Conservation (phyloP, 352 stramenopile genomes). For the Globisporangium yorkense region DNA sequence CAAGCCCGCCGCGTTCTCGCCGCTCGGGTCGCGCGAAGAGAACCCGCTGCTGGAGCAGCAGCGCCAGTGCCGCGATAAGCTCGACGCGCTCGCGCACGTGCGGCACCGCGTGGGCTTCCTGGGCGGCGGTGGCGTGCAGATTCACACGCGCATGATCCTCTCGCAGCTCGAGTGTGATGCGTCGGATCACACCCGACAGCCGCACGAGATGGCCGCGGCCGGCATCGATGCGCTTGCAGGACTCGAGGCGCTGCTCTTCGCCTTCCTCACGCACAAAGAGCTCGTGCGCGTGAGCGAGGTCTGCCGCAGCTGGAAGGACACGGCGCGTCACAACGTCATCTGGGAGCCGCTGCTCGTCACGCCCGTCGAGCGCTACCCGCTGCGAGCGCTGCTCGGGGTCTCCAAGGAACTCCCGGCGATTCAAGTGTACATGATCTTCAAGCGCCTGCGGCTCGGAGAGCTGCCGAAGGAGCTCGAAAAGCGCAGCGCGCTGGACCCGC, state of each 20-base stretch:
- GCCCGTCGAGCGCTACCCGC: constrained; percentile 50
- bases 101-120: constrained; percentile 45
- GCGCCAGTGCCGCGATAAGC: constrained; percentile 49
- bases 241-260: constrained; percentile 57
- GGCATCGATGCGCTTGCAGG: constrained; percentile 51
- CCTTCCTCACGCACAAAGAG: constrained; percentile 41
- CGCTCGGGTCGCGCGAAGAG: constrained; percentile 34
- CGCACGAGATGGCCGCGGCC: background rate
- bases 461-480: constrained; percentile 7
- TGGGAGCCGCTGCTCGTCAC: constrained; percentile 68
- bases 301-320: constrained; percentile 46
- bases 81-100: constrained; percentile 45
- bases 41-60: constrained; percentile 58
- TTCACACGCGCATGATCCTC: constrained; percentile 52
- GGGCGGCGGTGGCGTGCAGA: constrained; percentile 26
- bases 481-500: background rate
- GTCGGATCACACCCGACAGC: background rate
- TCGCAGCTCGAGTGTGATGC: constrained; percentile 26
- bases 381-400: constrained; percentile 50
- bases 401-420: constrained; percentile 43
- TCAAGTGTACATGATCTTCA: constrained; percentile 72
- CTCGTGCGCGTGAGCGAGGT: constrained; percentile 41
- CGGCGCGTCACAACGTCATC: constrained; percentile 50
- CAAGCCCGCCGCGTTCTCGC: constrained; percentile 66
- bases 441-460: constrained; percentile 33